Percentiles rank a stretch among this genome's conserved stretches.
phyloP scores from a whole-genome alignment of 2,329 filamentous ascomycete genomes.

The Fusarium bactridioides region DNA sequence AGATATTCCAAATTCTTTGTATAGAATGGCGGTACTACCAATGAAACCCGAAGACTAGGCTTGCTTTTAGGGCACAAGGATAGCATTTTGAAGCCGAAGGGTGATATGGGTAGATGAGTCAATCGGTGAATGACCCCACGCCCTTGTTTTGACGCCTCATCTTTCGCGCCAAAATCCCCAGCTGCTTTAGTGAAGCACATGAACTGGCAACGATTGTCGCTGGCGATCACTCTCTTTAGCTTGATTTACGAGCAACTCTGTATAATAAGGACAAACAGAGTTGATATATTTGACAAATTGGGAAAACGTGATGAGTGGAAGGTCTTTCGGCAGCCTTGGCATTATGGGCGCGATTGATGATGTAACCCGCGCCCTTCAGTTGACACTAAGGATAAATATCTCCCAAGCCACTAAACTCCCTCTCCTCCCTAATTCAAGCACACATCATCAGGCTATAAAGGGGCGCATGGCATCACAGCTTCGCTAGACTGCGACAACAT shows the following conservation, averaged over 20 bases:
- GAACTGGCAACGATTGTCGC: neutral
- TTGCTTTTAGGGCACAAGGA: neutral
- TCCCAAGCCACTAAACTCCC: neutral
- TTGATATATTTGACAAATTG: neutral
- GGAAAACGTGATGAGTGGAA: too few species aligned
- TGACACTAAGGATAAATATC: conserved; percentile 7
- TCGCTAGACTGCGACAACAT: neutral
- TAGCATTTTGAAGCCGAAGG: accelerated
- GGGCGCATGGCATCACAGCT: neutral
- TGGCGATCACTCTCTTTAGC: accelerated
- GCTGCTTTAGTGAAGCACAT: neutral
- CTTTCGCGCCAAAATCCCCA: neutral
- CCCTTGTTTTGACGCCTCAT: neutral
- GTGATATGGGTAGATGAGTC: too few species aligned
- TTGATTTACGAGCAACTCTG: accelerated
- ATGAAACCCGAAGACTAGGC: neutral
- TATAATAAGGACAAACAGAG: accelerated
- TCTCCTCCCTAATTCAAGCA: accelerated
- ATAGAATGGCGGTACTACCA: neutral
- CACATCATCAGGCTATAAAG: neutral
- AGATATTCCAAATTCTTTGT: accelerated
- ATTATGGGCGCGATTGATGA: neutral
- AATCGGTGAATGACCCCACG: too few species aligned
- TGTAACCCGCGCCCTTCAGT: conserved; percentile 17
- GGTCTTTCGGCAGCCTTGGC: accelerated